Evolutionary conservation across 2,329 filamentous ascomycete genomes (phyloP).

Genomic region (Colletotrichum viniferum): DNA sequence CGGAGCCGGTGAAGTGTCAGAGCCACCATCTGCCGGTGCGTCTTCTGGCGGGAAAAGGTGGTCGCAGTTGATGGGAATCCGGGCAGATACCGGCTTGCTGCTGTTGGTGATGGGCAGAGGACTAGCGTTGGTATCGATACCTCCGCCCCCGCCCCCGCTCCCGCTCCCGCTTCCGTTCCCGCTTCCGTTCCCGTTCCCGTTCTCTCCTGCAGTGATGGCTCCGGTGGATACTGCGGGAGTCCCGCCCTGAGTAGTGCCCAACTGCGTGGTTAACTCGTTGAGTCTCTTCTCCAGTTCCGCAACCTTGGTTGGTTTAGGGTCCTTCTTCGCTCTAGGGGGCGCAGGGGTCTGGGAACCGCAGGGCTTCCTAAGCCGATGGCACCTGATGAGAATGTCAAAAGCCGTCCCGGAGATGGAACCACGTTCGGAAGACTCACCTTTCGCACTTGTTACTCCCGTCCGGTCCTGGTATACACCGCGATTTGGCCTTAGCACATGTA

Average conservation of each 20-base stretch:
- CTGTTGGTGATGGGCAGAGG: constrained; percentile 3
- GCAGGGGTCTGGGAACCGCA: constrained; percentile 53
- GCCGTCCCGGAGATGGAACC: not conserved
- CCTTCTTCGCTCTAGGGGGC: constrained; percentile 51
- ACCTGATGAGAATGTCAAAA: constrained; percentile 34
- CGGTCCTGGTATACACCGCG: constrained; percentile 50
- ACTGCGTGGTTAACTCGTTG: constrained; percentile 51
- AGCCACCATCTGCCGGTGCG: not conserved
- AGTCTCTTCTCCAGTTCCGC: constrained; percentile 55
- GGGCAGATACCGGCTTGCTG: not conserved
- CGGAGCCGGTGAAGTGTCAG: constrained; percentile 12
- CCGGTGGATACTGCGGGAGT: not conserved
- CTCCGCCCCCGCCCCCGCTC: not conserved
- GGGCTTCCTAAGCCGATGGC: constrained; percentile 50
- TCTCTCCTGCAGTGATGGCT: not conserved
- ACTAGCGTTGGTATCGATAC: constrained; percentile 12
- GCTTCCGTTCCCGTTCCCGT: not conserved
- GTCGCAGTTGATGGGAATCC: constrained; percentile 29
- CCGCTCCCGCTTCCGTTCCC: not conserved
- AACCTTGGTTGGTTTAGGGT: constrained; percentile 51
- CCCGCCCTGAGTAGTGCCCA: constrained; percentile 32
- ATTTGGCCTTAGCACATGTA: constrained; percentile 58
- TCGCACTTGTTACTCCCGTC: constrained; percentile 47
- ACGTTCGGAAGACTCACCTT: constrained; percentile 38
- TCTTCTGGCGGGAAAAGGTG: constrained; percentile 39